These are phyloP conservation scores for Populus hybrid DNA, from an alignment of 441 rosid genomes.

Conservation along the genomic window DNA sequence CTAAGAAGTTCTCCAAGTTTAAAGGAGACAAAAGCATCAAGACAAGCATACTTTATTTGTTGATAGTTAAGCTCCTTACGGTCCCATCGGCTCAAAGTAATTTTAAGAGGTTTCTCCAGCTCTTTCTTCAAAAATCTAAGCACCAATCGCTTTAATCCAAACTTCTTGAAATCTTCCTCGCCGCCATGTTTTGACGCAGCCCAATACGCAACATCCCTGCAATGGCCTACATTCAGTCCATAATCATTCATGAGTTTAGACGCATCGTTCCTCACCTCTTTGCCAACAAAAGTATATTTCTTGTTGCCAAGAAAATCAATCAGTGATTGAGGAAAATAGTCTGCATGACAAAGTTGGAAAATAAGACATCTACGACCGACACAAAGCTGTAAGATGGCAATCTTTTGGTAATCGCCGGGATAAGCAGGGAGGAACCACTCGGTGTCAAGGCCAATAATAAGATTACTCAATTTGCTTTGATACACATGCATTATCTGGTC, in stretches of 20 bases:
- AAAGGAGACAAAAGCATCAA: conserved; percentile 21
- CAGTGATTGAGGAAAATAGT: not conserved
- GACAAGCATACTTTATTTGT: conserved; percentile 15
- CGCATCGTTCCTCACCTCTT: not conserved
- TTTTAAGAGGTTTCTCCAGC: conserved; percentile 6
- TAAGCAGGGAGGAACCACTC: conserved; percentile 1
- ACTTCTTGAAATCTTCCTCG: not conserved
- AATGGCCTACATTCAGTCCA: not conserved
- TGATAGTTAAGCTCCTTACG: not conserved
- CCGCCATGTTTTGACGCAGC: not conserved
- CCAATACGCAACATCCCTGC: not conserved
- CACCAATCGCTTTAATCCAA: conserved; percentile 1
- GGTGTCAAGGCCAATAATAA: conserved; percentile 19
- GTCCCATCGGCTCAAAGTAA: conserved; percentile 17
- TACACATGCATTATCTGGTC: too few relatives aligned
- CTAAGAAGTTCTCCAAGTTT: not conserved
- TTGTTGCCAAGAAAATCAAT: not conserved
- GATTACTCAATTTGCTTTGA: not conserved
- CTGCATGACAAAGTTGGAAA: conserved; percentile 7
- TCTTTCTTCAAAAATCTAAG: not conserved
- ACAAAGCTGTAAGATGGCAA: conserved; percentile 15
- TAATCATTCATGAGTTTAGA: not conserved
- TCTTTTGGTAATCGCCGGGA: not conserved
- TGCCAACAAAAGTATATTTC: conserved; percentile 11
- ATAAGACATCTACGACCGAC: conserved; percentile 13